phyloP scores from a whole-genome alignment of 1,284 basidiomycete genomes.

The Boletus sp. region DNA sequence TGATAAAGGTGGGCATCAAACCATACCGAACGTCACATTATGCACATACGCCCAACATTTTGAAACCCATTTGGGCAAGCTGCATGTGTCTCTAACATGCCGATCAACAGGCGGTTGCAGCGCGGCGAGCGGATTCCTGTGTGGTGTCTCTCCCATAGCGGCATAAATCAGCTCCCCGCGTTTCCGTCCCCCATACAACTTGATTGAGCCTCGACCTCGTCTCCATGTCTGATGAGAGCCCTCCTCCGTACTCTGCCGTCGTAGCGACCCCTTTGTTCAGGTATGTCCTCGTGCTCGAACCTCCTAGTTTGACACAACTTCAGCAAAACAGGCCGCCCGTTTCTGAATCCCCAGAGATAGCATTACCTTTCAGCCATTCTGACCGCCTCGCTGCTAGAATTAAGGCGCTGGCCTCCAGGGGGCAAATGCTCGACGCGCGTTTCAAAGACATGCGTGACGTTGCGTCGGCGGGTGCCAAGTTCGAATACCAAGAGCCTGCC shows the following conservation, averaged over 20 bases:
- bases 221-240: constrained; percentile 13
- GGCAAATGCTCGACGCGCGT: constrained; percentile 10
- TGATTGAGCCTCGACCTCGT: neutral
- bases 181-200: neutral
- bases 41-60: constrained; percentile 4
- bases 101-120: constrained; percentile 4
- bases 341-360: neutral
- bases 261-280: neutral
- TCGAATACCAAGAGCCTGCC: constrained; percentile 8
- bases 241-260: constrained; percentile 20
- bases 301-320: neutral
- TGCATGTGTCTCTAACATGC: neutral
- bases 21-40: constrained; percentile 9
- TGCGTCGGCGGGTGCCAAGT: constrained; percentile 3
- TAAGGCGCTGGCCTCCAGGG: constrained; percentile 14
- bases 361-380: constrained; percentile 16
- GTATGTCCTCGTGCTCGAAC: constrained; percentile 5
- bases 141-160: neutral
- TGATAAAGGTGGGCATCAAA: neutral
- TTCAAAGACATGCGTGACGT: constrained; percentile 18
- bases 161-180: neutral
- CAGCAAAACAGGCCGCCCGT: neutral
- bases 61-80: neutral
- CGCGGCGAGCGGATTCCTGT: neutral
- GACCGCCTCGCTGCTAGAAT: constrained; percentile 6